These are phyloP conservation scores for Capsicum pubescens DNA, from an alignment of 257 asterid species.

Conservation along the genomic window DNA sequence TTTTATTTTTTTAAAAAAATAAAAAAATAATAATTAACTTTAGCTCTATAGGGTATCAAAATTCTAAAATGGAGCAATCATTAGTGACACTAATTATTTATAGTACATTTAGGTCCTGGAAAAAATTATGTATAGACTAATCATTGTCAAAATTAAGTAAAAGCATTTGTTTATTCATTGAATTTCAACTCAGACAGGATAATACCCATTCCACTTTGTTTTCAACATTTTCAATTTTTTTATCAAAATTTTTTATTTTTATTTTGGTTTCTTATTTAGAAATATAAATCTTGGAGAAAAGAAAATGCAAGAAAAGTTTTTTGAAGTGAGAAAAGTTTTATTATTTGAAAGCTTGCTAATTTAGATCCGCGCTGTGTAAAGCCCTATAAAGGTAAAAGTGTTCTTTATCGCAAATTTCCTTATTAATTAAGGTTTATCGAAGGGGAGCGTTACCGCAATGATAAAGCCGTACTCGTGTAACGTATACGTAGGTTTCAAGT, in stretches of 20 bases:
- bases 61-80: conserved; percentile 13
- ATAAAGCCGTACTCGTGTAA: no score
- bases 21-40: no score
- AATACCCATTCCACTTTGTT: neutral
- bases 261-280: no score
- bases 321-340: neutral
- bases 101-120: neutral
- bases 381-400: neutral
- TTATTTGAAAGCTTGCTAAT: neutral
- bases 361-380: rapidly evolving
- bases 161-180: conserved; percentile 20
- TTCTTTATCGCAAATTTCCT: neutral
- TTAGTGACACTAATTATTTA: neutral
- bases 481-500: no score
- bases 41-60: neutral
- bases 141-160: conserved; percentile 18
- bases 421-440: neutral
- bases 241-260: no score
- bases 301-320: no score
- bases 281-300: neutral
- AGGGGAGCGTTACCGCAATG: no score
- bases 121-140: conserved; percentile 13
- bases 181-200: neutral
- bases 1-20: no score
- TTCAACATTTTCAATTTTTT: neutral